Base-by-base conservation (phyloP, 2,329 filamentous ascomycete species). In the Clonostachys chloroleuca region DNA sequence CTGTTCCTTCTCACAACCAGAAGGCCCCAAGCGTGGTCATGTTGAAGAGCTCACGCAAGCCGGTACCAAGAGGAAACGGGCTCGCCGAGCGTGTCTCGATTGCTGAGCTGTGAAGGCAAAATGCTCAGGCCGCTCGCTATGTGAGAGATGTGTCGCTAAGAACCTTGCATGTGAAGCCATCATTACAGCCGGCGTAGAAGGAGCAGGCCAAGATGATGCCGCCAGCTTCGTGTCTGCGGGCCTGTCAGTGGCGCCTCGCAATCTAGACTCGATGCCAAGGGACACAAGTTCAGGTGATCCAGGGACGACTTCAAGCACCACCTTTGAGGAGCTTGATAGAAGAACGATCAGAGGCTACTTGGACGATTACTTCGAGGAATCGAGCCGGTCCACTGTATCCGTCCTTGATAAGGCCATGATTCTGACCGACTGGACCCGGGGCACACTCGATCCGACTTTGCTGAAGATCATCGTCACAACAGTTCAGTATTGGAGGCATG, bases 71-170 rank as follows among this genome's bases (percentile, higher is more conserved):
- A 50, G 61, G 5, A 51, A 57, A 2, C 51, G 61, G 0, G 54
- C 53, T 1, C 48, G 50, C 0, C 48, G 49, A 8, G 66, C 67
- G 6, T 69, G 67, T 45, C 47, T 54, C 3, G 45, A 52, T 16
- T 69, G 66, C 51, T 57, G 66, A 4, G 52, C 49, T 34, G 56
- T 59, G 12, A 69, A 69, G 46, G 56, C 60, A 0, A 67, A 62
- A 34, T 69, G 67, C 47, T 64, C 59, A 1, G 66, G 66, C 2
- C 53, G 42, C 1, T 44, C 52, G 10, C 64, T 65, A 9, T 68
- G 65, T 17, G 37, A 33, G 17, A 53, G 63, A 47, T 68, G 65
- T 47, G 51, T 48, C n/a, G 54, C 53, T 5, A 50, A 50, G 1
- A 42, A 45, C 0, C 47, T 50, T 4, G 44, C 44, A 4, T 59